Evolutionary conservation across 495 filamentous ascomycete genomes (phyloP).

Genomic region (Xylaria grammica): DNA sequence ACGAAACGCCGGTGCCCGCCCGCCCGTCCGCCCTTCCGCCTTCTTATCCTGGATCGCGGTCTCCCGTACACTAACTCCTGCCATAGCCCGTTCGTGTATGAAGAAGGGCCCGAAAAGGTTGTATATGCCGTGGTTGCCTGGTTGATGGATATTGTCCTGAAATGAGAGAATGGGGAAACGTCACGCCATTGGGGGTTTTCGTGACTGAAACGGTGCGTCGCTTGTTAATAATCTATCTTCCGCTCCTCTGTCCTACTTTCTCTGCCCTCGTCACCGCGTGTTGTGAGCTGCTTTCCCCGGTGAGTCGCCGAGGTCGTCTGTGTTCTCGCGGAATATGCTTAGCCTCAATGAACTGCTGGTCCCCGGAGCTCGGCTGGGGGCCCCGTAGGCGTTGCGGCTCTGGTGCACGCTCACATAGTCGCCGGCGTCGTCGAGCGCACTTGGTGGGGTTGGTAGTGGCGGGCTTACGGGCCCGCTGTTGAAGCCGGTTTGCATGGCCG

Average conservation of each 20-base stretch:
- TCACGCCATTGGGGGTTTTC: not conserved
- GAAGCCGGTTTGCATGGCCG: conserved; percentile 9
- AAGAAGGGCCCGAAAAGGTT: too few relatives aligned
- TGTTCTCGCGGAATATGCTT: conserved; percentile 46
- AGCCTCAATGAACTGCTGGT: conserved; percentile 33
- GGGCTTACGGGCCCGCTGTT: conserved; percentile 20
- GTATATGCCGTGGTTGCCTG: not conserved
- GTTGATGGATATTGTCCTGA: too few relatives aligned
- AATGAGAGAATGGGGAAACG: too few relatives aligned
- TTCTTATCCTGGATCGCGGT: not conserved
- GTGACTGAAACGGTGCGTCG: not conserved
- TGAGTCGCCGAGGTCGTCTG: conserved; percentile 37
- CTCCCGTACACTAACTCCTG: not conserved
- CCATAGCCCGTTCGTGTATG: not conserved
- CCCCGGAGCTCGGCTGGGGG: not conserved
- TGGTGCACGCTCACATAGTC: conserved; percentile 37
- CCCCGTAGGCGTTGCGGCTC: not conserved
- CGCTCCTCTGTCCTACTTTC: not conserved
- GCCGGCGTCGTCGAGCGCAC: conserved; percentile 19
- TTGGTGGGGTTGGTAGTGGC: conserved; percentile 33
- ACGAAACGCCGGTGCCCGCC: not conserved
- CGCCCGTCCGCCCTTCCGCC: not conserved
- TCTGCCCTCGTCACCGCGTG: conserved; percentile 2
- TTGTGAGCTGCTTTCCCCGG: not conserved
- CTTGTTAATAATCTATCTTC: not conserved